Evolutionary conservation across 345 rosid species (phyloP), one percentile per base, ranked within the genome.

Genomic region (Raphanus raphanistrum): DNA sequence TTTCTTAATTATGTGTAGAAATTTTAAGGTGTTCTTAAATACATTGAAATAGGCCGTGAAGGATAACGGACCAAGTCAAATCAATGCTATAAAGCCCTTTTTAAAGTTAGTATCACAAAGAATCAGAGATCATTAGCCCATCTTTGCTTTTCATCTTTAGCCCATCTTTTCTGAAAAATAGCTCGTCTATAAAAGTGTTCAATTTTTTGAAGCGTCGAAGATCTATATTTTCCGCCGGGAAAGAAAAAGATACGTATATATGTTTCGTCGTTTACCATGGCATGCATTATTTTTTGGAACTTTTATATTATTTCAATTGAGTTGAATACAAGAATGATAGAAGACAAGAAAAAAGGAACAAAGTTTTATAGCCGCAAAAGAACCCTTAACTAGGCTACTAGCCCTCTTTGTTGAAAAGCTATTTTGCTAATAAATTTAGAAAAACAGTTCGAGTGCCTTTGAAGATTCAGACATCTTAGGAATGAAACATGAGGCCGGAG

Each of bases 391-490:
- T 21, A 21, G 21, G 21, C 21, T 21, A 21, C 21, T 29, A 33
- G 61, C 74, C 74, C 4, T 69, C 74, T 76, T 76, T 70, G 29
- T 52, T 76, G 75, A 76, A 48, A 73, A 70, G 25, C 45, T 69
- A 71, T 9, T 31, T 71, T 77, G 38, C 35, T 65, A 5, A 43
- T 52, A 25, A 69, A 63, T 60, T 63, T 79, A 79, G n/a, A 28
- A 79, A 6, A 79, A 31, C 25, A 80, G 58, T 54, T 80, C 82
- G 5, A 80, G 79, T 10, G 76, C 68, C 58, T 80, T 80, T 2
- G 79, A 79, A 63, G 82, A 74, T 74, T 79, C 82, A 43, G 79
- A 79, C 82, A 79, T 79, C 27, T 79, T 79, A 4, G 79, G 79
- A 55, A 74, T 80, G 9, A 70, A 75, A 43, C 68, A 74, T 4